These are phyloP conservation scores for Colletotrichum somersetense DNA, from an alignment of 2,329 filamentous ascomycete genomes.

Conservation along the genomic window DNA sequence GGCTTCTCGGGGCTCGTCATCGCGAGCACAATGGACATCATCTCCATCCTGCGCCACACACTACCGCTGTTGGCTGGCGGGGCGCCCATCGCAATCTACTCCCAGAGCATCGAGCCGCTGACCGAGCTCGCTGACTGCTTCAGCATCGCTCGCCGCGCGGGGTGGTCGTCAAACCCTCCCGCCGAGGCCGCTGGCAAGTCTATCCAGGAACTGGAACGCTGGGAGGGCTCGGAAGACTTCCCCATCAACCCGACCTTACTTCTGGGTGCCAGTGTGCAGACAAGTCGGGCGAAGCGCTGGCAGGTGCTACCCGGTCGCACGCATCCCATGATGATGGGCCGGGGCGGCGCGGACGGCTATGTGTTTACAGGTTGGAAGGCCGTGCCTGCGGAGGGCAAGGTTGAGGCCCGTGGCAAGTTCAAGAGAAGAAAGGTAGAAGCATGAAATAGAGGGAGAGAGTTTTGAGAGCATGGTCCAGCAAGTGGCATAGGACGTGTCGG, in stretches of 20 bases:
- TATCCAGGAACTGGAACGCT: conserved; percentile 64
- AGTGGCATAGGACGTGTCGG: not conserved
- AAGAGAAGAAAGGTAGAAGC: conserved; percentile 74
- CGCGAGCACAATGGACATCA: conserved; percentile 84
- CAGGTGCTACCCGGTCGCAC: conserved; percentile 93
- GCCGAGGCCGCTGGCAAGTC: conserved; percentile 59
- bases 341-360: conserved; percentile 90
- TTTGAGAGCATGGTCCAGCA: not conserved
- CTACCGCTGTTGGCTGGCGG: conserved; percentile 87
- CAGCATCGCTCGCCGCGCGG: conserved; percentile 81
- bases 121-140: conserved; percentile 85
- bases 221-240: conserved; percentile 79
- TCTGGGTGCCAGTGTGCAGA: conserved; percentile 84
- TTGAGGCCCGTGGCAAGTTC: conserved; percentile 85
- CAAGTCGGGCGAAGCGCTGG: conserved; percentile 82
- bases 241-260: conserved; percentile 88
- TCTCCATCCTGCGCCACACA: conserved; percentile 78
- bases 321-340: conserved; percentile 92
- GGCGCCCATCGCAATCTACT: conserved; percentile 88
- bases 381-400: conserved; percentile 80
- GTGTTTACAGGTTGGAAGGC: conserved; percentile 87
- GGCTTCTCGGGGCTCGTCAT: conserved; percentile 87
- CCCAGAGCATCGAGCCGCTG: conserved; percentile 82
- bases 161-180: conserved; percentile 73
- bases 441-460: conserved; percentile 27